Percentiles rank a stretch among this genome's conserved stretches.
Evolutionary conservation across 1,284 basidiomycete genomes (phyloP).

Genomic region (Phenoliferia sp.): DNA sequence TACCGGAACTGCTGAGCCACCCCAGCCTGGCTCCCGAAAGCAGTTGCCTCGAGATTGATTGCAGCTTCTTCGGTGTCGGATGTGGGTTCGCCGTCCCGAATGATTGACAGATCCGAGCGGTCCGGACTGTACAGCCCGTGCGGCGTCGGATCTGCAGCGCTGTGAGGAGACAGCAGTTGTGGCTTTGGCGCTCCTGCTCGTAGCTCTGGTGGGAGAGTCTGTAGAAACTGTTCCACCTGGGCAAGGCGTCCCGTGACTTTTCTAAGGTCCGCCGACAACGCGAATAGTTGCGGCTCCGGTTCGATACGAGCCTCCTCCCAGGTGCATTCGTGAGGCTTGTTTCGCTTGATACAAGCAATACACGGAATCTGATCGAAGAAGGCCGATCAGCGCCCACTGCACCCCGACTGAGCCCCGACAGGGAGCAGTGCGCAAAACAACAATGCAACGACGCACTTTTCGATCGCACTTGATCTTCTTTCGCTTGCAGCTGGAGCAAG

Average conservation of each 20-base stretch:
- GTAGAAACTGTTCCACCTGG: conserved; percentile 18
- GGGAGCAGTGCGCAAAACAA: not conserved
- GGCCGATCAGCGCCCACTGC: not conserved
- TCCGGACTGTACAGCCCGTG: too few relatives aligned
- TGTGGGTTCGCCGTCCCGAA: not conserved
- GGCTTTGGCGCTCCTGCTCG: not conserved
- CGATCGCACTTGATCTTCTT: conserved; percentile 8
- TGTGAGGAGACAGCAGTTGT: not conserved
- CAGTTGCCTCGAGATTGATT: not conserved
- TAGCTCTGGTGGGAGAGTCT: conserved; percentile 4
- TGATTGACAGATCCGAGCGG: too few relatives aligned
- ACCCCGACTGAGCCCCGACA: not conserved
- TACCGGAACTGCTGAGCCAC: not conserved
- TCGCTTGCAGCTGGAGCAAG: not conserved
- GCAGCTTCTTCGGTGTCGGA: conserved; percentile 1
- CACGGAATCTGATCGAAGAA: conserved; percentile 17
- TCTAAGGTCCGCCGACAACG: conserved; percentile 21
- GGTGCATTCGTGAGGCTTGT: conserved; percentile 15
- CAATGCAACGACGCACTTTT: not conserved
- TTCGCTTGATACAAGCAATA: conserved; percentile 23
- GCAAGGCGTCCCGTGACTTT: conserved; percentile 16
- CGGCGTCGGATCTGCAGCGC: not conserved
- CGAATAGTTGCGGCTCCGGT: conserved; percentile 20
- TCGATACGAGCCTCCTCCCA: conserved; percentile 11
- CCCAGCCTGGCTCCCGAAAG: not conserved